Percentiles rank a stretch among this genome's conserved stretches.
These are phyloP conservation scores for Xerocomellus dryophilus DNA, from an alignment of 768 basidiomycete genomes.

Conservation along the genomic window DNA sequence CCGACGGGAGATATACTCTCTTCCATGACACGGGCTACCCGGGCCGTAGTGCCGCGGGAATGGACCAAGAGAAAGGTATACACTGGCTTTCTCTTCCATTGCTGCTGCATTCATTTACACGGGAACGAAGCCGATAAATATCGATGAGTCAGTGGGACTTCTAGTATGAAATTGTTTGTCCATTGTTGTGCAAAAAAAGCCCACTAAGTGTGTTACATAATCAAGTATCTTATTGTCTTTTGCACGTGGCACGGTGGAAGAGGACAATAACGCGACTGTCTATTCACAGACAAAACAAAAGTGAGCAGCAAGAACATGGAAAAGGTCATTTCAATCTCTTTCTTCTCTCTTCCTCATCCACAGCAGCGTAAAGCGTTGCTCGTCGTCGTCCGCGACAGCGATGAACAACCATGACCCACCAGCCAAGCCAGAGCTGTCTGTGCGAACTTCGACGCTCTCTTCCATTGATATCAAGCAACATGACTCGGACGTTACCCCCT, in stretches of 20 bases:
- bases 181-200: constrained; percentile 23
- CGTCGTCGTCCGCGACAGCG: constrained; percentile 30
- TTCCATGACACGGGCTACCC: too few species aligned
- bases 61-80: neutral
- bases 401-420: constrained; percentile 33
- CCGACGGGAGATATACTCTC: too few species aligned
- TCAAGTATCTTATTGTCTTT: constrained; percentile 24
- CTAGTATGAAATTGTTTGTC: constrained; percentile 8
- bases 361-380: constrained; percentile 12
- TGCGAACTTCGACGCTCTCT: constrained; percentile 17
- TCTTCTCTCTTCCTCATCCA: constrained; percentile 11
- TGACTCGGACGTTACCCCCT: constrained; percentile 2
- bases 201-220: constrained; percentile 12
- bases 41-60: too few species aligned
- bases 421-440: constrained; percentile 16
- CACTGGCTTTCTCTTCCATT: neutral
- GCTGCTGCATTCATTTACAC: neutral
- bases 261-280: constrained; percentile 19
- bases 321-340: constrained; percentile 4
- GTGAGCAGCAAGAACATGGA: neutral
- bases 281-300: constrained; percentile 27
- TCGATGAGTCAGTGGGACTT: neutral
- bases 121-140: neutral
- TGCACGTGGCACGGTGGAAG: constrained; percentile 12
- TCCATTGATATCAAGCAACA: constrained; percentile 21